These are phyloP conservation scores for Fraxinus greggii DNA, from an alignment of 305 asterid species.

Conservation along the genomic window DNA sequence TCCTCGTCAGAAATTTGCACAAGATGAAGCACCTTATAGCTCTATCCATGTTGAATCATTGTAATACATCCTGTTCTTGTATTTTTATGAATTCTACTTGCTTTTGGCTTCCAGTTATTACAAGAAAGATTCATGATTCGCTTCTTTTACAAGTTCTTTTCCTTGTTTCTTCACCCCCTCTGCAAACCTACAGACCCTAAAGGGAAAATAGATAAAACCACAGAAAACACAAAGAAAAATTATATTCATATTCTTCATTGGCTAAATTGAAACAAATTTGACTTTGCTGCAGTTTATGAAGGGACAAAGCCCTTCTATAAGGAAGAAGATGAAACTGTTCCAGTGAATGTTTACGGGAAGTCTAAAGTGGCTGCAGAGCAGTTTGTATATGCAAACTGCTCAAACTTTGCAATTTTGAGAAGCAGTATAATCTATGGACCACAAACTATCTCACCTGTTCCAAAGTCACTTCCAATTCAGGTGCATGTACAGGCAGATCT, in stretches of 20 bases:
- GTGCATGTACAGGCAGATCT: constrained; percentile 30
- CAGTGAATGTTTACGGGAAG: constrained; percentile 87
- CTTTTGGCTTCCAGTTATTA: constrained; percentile 1
- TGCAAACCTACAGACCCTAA: not conserved
- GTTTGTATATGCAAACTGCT: constrained; percentile 52
- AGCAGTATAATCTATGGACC: constrained; percentile 96
- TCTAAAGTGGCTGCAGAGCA: constrained; percentile 81
- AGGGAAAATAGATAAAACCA: not conserved
- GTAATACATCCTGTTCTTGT: not conserved
- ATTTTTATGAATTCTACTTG: not conserved
- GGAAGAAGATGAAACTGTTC: constrained; percentile 81
- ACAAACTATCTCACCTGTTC: constrained; percentile 76
- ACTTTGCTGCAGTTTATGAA: constrained; percentile 66
- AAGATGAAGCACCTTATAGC: not conserved
- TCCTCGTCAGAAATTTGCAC: not conserved
- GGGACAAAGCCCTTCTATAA: constrained; percentile 82
- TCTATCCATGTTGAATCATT: not conserved
- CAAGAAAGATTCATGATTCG: not conserved
- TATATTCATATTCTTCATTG: not conserved
- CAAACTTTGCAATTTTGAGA: constrained; percentile 76
- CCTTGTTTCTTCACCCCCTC: not conserved
- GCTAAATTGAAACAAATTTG: constrained; percentile 21
- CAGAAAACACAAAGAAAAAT: not conserved
- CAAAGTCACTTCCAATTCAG: constrained; percentile 93
- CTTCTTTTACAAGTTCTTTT: not conserved